Conservation (phyloP, 495 filamentous ascomycete genomes). For the Penicillium verhagenii region DNA sequence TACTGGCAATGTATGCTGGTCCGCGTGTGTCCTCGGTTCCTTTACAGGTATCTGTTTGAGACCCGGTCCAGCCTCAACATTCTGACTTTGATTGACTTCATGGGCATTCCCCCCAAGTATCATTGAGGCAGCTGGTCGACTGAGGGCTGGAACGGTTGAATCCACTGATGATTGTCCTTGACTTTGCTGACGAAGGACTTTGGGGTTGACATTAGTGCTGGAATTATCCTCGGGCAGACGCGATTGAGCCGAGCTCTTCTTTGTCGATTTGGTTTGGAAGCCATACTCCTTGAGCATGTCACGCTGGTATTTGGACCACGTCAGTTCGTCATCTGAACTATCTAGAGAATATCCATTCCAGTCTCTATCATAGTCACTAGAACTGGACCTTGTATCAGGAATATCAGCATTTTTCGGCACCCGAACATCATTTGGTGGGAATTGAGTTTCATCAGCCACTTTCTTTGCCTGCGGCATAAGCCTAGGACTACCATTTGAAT, state of each 20-base stretch:
- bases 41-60: not conserved
- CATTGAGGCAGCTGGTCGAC: not conserved
- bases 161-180: not conserved
- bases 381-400: constrained; percentile 3
- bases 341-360: constrained; percentile 3
- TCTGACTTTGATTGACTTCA: not conserved
- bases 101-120: not conserved
- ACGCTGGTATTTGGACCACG: constrained; percentile 20
- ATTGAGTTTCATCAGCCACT: not conserved
- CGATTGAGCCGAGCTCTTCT: not conserved
- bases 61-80: not conserved
- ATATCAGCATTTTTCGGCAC: not conserved
- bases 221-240: not conserved
- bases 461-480: constrained; percentile 3
- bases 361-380: constrained; percentile 10
- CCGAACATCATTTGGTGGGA: not conserved
- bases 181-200: not conserved
- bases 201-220: too few species aligned
- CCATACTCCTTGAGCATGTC: constrained; percentile 29
- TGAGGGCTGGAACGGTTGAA: not conserved
- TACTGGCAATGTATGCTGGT: not conserved
- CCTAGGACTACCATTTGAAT: constrained; percentile 32
- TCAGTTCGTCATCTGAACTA: not conserved
- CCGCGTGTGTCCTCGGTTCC: not conserved
- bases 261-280: constrained; percentile 6